These are phyloP conservation scores for Rhododendron ovatum DNA, from an alignment of 148 eudicot species.

Conservation along the genomic window DNA sequence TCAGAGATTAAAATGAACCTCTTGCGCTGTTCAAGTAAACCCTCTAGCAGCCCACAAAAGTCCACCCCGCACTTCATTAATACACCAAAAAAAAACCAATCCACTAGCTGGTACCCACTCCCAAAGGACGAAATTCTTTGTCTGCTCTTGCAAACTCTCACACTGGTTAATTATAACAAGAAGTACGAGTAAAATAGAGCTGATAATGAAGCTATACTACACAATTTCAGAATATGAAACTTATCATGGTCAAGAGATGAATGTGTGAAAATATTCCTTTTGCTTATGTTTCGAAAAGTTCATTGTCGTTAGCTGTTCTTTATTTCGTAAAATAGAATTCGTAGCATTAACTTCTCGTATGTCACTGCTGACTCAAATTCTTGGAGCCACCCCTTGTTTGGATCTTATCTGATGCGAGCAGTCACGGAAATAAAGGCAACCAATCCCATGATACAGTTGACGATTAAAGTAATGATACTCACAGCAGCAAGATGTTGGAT, in stretches of 20 bases:
- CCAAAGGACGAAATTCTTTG: background rate
- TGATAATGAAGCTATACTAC: background rate
- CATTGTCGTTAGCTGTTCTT: background rate
- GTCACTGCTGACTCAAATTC: background rate
- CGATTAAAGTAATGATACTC: constrained; percentile 25
- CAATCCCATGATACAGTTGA: background rate
- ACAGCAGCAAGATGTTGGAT: constrained; percentile 86
- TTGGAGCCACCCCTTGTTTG: background rate
- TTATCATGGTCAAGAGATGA: background rate
- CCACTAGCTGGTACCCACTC: background rate
- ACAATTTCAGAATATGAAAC: background rate
- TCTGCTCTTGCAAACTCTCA: background rate
- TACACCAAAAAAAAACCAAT: background rate
- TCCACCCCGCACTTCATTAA: background rate
- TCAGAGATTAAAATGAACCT: background rate
- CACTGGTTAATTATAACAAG: background rate
- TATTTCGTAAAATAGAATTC: background rate
- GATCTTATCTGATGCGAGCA: background rate
- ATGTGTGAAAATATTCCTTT: background rate
- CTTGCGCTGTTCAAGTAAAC: background rate
- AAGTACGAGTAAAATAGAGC: background rate
- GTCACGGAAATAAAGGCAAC: background rate
- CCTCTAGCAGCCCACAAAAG: background rate
- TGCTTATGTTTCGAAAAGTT: background rate
- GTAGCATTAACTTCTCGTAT: background rate